A percentile compares a stretch with the other conserved stretches of the same genome.
These are phyloP conservation scores for Ceriops zippeliana DNA, from an alignment of 345 rosid genomes.

Conservation along the genomic window DNA sequence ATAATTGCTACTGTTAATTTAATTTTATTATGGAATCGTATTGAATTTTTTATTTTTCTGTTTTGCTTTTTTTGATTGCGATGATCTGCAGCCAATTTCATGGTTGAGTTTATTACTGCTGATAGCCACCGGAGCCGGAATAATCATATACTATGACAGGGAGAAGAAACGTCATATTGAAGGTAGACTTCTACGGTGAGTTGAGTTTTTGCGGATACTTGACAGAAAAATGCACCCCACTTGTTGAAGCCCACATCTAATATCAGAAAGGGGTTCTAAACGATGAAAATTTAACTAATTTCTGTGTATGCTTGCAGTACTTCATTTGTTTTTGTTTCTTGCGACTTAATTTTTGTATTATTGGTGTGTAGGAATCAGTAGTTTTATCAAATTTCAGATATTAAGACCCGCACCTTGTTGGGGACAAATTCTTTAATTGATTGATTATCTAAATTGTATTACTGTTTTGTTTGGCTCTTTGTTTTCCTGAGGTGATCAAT, in stretches of 20 bases:
- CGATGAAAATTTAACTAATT: neutral
- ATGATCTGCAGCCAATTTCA: conserved; percentile 66
- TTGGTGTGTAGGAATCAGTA: too few relatives aligned
- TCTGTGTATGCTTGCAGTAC: neutral
- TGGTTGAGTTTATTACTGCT: conserved; percentile 89
- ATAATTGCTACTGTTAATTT: neutral
- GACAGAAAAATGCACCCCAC: neutral
- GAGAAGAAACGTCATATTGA: conserved; percentile 88
- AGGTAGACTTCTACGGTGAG: conserved; percentile 96
- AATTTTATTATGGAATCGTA: neutral
- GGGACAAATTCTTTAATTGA: too few relatives aligned
- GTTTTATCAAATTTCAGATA: too few relatives aligned
- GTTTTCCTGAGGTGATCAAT: conserved; percentile 1
- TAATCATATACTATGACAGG: conserved; percentile 59
- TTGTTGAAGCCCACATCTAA: neutral
- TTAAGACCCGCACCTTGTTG: too few relatives aligned
- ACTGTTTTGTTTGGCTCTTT: neutral
- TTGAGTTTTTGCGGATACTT: conserved; percentile 14
- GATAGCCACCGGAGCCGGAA: conserved; percentile 72
- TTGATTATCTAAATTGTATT: neutral
- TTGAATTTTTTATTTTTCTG: neutral
- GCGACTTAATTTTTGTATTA: too few relatives aligned
- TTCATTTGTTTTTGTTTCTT: neutral
- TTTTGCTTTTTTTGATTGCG: neutral
- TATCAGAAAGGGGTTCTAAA: neutral